Evolutionary conservation across 1,284 basidiomycete species (phyloP).

Genomic region (Ustilago curta): DNA sequence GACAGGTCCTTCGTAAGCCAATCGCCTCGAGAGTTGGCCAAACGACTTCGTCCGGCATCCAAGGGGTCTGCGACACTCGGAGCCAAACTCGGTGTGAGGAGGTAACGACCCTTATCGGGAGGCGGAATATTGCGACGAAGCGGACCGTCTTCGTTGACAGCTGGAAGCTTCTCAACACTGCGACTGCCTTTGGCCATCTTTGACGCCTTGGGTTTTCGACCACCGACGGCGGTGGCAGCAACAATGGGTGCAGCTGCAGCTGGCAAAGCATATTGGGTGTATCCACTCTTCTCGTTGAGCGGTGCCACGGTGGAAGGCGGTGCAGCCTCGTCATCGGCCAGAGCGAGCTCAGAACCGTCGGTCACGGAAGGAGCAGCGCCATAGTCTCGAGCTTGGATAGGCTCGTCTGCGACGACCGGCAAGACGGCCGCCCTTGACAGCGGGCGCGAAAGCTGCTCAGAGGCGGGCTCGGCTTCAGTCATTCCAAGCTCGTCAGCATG

Average conservation of each 20-base stretch:
- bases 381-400: slow-evolving; percentile 27
- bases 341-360: slow-evolving; percentile 20
- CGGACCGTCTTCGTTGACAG: slow-evolving; percentile 32
- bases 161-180: slow-evolving; percentile 34
- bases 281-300: slow-evolving; percentile 29
- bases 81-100: slow-evolving; percentile 51
- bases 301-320: slow-evolving; percentile 20
- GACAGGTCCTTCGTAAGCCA: slow-evolving; percentile 58
- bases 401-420: slow-evolving; percentile 8
- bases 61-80: slow-evolving; percentile 51
- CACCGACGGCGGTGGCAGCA: slow-evolving; percentile 4
- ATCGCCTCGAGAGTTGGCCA: slow-evolving; percentile 22
- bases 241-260: slow-evolving; percentile 25
- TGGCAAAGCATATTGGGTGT: slow-evolving; percentile 31
- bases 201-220: slow-evolving; percentile 12
- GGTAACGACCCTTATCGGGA: slow-evolving; percentile 32
- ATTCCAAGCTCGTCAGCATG: slow-evolving; percentile 5
- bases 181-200: slow-evolving; percentile 40
- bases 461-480: slow-evolving; percentile 1
- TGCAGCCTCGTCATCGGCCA: slow-evolving; percentile 30
- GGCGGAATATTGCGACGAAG: slow-evolving; percentile 29
- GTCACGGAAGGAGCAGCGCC: slow-evolving; percentile 19
- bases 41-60: slow-evolving; percentile 27
- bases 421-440: slow-evolving; percentile 8
- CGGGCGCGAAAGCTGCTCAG: not conserved